A percentile compares a stretch with the other conserved stretches of the same genome.
Evolutionary conservation across 2,329 filamentous ascomycete species (phyloP).

Genomic region (Cordyceps farinosa): DNA sequence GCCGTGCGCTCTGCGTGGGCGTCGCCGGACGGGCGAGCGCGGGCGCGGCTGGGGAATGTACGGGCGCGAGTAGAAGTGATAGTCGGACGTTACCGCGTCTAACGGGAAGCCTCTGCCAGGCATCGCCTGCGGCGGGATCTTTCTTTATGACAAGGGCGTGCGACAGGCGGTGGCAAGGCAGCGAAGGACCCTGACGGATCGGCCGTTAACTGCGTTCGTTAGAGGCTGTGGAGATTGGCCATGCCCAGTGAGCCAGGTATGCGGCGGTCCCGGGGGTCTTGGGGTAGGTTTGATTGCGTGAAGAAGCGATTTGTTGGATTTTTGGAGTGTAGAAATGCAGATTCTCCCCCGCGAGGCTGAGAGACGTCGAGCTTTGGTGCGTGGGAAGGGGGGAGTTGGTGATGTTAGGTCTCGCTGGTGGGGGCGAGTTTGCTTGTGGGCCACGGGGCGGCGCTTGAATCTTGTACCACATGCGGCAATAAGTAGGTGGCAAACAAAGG

Average conservation of each 20-base stretch:
- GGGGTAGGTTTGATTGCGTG: no score
- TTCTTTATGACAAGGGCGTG: background rate
- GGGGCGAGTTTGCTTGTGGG: background rate
- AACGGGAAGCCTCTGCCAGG: constrained; percentile 4
- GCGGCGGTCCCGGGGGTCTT: background rate
- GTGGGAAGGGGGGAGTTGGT: background rate
- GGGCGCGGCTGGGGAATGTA: background rate
- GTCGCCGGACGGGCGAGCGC: background rate
- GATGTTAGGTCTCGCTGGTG: background rate
- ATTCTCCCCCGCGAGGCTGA: no score
- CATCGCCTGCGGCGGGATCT: background rate
- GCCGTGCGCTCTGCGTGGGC: background rate
- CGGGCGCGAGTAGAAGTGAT: background rate
- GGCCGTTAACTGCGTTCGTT: background rate
- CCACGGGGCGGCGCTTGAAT: background rate
- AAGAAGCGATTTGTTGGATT: background rate
- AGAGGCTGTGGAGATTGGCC: background rate
- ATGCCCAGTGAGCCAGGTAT: background rate
- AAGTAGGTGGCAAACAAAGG: no score
- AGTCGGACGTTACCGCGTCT: background rate
- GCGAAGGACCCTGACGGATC: background rate
- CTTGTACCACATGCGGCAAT: no score
- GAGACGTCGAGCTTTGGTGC: background rate
- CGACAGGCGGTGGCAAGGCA: background rate
- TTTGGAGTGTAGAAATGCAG: background rate